phyloP scores from a whole-genome alignment of 208 protist genomes.

The Crithidia mellificae region DNA sequence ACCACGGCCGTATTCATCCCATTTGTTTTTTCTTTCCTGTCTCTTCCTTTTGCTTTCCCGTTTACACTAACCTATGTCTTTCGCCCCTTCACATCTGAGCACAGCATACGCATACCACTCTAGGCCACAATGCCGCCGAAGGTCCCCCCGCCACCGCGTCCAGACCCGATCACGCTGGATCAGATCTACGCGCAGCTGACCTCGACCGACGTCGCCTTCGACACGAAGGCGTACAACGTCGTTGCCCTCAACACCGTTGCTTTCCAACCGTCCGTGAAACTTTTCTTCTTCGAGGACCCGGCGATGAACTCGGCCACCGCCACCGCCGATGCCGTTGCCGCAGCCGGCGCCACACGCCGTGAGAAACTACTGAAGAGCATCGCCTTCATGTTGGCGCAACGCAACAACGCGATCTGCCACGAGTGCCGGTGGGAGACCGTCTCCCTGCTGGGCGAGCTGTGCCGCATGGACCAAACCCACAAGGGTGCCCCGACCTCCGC shows the following conservation, averaged over 20 bases:
- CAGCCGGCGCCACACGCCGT: conserved; percentile 29
- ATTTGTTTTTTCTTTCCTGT: too few species aligned
- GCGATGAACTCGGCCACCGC: neutral
- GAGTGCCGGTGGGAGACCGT: conserved; percentile 85
- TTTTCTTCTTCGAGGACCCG: conserved; percentile 68
- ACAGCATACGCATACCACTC: too few species aligned
- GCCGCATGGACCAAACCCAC: conserved; percentile 58
- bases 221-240: conserved; percentile 73
- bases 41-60: too few species aligned
- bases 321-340: neutral
- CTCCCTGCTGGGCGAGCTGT: conserved; percentile 80
- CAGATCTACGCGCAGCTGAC: conserved; percentile 76
- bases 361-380: conserved; percentile 62
- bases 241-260: conserved; percentile 79
- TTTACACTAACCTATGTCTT: too few species aligned
- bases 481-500: conserved; percentile 28
- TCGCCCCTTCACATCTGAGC: too few species aligned
- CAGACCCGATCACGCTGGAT: conserved; percentile 82
- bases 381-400: conserved; percentile 78
- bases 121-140: conserved; percentile 33
- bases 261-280: conserved; percentile 84
- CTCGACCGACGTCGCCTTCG: conserved; percentile 31
- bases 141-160: conserved; percentile 67
- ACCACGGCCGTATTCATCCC: too few species aligned
- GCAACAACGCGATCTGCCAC: conserved; percentile 60